phyloP scores from a whole-genome alignment of 345 rosid species.

The Eucalyptus cloeziana region DNA sequence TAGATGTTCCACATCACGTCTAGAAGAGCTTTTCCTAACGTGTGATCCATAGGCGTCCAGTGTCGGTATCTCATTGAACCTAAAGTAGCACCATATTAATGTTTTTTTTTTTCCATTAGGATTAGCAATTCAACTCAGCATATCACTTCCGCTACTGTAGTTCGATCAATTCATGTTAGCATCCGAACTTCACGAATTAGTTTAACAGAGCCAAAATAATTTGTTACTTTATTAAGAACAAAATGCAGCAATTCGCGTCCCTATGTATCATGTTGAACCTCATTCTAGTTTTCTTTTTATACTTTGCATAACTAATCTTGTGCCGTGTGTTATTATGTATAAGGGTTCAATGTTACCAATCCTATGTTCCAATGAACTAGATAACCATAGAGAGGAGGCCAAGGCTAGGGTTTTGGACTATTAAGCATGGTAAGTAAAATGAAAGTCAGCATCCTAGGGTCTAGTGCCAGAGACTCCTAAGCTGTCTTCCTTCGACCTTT shows the following conservation, averaged over 20 bases:
- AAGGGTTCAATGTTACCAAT: not conserved
- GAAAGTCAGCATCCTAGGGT: not conserved
- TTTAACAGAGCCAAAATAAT: not conserved
- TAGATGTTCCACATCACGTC: not conserved
- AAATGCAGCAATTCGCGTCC: not conserved
- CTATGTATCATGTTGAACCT: not conserved
- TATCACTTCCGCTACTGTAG: not conserved
- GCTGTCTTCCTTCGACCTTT: not conserved
- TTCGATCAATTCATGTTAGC: not conserved
- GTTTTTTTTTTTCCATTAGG: not conserved
- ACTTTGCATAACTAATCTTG: not conserved
- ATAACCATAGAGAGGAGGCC: not conserved
- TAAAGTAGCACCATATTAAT: not conserved
- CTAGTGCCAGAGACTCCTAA: not conserved
- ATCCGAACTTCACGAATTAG: not conserved
- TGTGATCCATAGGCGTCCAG: not conserved
- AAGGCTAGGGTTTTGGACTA: not conserved
- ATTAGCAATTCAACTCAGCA: not conserved
- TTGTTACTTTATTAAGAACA: not conserved
- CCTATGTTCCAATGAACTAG: not conserved
- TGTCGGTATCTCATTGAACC: not conserved
- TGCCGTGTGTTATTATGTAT: not conserved
- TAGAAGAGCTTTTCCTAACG: not conserved
- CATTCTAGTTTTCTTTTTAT: not conserved
- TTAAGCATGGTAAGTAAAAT: not conserved